A percentile compares a stretch with the other conserved stretches of the same genome.
Evolutionary conservation across 2,329 filamentous ascomycete species (phyloP).

Genomic region (Penicillium thymicola): DNA sequence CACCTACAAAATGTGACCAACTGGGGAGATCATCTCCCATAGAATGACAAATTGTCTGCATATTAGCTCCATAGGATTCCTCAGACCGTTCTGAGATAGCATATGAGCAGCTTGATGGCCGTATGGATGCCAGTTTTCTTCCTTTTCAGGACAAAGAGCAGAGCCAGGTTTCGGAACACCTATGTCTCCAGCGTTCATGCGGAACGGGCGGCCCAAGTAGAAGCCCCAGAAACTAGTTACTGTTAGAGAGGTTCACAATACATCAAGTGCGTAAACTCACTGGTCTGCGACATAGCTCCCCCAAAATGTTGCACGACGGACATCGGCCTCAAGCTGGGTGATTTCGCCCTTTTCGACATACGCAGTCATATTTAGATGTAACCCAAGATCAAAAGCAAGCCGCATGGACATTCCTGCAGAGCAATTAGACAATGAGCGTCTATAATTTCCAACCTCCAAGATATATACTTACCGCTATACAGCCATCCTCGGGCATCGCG

Average conservation of each 20-base stretch:
- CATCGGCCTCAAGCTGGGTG: conserved; percentile 38
- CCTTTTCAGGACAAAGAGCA: conserved; percentile 22
- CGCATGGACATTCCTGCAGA: conserved; percentile 44
- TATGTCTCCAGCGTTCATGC: conserved; percentile 42
- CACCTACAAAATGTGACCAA: conserved; percentile 42
- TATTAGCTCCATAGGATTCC: conserved; percentile 34
- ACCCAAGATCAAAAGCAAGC: conserved; percentile 45
- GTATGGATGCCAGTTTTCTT: conserved; percentile 34
- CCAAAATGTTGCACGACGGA: conserved; percentile 44
- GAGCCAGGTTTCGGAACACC: conserved; percentile 40
- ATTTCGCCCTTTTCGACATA: conserved; percentile 43
- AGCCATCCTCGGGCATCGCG: conserved; percentile 48
- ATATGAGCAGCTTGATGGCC: conserved; percentile 23
- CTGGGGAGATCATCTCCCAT: conserved; percentile 44
- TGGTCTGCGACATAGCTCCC: conserved; percentile 43
- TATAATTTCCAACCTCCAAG: neutral
- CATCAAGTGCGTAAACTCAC: conserved; percentile 18
- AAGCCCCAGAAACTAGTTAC: conserved; percentile 41
- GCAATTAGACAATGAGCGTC: neutral
- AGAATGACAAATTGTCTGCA: conserved; percentile 40
- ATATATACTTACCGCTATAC: conserved; percentile 40
- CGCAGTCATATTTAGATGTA: conserved; percentile 41
- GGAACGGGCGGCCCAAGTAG: conserved; percentile 44
- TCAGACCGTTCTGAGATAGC: conserved; percentile 20
- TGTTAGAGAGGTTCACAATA: neutral